A percentile compares a stretch with the other conserved stretches of the same genome.
These are phyloP conservation scores for Aeschynomene evenia DNA, from an alignment of 306 rosid species.

Conservation along the genomic window DNA sequence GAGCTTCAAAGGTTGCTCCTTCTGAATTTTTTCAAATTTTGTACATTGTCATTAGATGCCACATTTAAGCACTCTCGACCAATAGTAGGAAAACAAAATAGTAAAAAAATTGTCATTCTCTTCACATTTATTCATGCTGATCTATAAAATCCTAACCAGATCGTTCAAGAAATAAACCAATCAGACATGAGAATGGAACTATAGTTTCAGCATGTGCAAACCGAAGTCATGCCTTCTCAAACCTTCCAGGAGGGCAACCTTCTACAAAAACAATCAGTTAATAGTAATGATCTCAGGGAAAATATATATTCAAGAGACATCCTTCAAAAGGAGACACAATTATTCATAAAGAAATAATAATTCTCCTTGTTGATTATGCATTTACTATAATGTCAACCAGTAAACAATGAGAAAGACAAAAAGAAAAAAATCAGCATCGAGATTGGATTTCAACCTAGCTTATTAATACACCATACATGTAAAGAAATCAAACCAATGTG, in stretches of 20 bases:
- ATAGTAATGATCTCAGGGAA: conserved; percentile 3
- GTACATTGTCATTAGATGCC: conserved; percentile 25
- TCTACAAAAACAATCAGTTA: conserved; percentile 42
- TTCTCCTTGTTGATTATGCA: conserved; percentile 2
- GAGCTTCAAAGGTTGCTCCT: conserved; percentile 60
- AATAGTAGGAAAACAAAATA: background rate
- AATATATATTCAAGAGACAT: conserved; percentile 13
- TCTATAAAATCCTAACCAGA: conserved; percentile 53
- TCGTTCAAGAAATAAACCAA: conserved; percentile 82
- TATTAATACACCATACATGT: background rate
- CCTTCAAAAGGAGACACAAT: conserved; percentile 21
- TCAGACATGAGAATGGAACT: conserved; percentile 91
- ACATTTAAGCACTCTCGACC: conserved; percentile 8
- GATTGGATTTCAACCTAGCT: background rate
- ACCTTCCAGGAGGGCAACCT: conserved; percentile 60
- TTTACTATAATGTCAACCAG: conserved; percentile 4
- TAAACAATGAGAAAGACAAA: background rate
- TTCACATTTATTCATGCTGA: background rate
- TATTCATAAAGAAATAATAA: conserved; percentile 4
- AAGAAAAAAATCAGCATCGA: background rate
- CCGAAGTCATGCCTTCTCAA: conserved; percentile 88
- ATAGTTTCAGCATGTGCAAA: conserved; percentile 96
- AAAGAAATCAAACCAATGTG: background rate
- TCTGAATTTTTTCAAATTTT: conserved; percentile 66
- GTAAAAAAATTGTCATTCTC: background rate